Evolutionary conservation across 1,284 basidiomycete genomes (phyloP).

Genomic region (Naganishia liquefaciens): DNA sequence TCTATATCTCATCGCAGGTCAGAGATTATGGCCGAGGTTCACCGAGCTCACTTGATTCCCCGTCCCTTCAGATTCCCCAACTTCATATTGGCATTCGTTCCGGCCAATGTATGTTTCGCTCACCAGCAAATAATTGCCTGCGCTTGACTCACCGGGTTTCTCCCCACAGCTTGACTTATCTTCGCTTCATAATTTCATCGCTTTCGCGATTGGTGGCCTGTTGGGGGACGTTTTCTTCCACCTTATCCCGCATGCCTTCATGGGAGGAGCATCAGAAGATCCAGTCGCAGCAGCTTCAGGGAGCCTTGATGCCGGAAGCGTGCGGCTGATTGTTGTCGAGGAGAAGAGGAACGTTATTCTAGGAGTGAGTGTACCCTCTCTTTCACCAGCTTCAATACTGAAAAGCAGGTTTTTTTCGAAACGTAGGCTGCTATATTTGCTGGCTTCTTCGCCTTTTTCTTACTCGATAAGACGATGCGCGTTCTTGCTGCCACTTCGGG

Average conservation of each 20-base stretch:
- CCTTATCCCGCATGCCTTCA: constrained; percentile 82
- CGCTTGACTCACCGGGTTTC: not conserved
- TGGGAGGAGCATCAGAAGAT: constrained; percentile 74
- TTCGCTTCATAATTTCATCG: constrained; percentile 82
- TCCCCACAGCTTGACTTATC: constrained; percentile 63
- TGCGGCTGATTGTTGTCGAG: constrained; percentile 75
- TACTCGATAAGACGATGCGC: constrained; percentile 84
- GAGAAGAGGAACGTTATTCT: constrained; percentile 85
- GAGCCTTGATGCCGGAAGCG: constrained; percentile 37
- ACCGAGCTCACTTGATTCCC: constrained; percentile 20
- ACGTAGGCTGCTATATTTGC: constrained; percentile 72
- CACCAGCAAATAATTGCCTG: not conserved
- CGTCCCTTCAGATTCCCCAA: constrained; percentile 69
- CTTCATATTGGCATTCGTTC: constrained; percentile 85
- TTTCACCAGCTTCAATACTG: constrained; percentile 38
- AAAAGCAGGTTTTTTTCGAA: too few species aligned
- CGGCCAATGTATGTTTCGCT: constrained; percentile 48
- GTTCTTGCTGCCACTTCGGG: constrained; percentile 61
- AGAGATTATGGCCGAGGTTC: not conserved
- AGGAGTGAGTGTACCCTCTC: constrained; percentile 58
- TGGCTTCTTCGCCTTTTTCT: constrained; percentile 82
- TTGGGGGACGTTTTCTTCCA: constrained; percentile 88
- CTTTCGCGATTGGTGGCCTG: constrained; percentile 70
- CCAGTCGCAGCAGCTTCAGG: constrained; percentile 44
- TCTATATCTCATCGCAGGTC: constrained; percentile 88